Percentiles rank a stretch among this genome's conserved stretches.
Evolutionary conservation across 78 protist genomes (phyloP).

Genomic region (Corallochytrium limacisporum): DNA sequence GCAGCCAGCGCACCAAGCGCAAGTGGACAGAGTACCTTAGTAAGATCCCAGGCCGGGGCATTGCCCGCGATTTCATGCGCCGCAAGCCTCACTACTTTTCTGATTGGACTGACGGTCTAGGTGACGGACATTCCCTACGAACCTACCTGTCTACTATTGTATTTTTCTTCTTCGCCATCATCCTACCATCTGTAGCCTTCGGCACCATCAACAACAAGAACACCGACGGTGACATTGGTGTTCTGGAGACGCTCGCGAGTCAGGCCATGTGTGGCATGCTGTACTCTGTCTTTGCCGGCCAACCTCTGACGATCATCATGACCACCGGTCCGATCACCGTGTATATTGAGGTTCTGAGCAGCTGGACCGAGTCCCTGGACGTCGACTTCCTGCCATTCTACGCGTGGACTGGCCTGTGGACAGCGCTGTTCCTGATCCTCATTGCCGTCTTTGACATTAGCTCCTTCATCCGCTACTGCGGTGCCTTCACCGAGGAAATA

Average conservation of each 20-base stretch:
- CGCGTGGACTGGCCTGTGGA: conserved; percentile 3
- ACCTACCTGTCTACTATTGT: not conserved
- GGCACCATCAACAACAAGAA: not conserved
- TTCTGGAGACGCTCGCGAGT: not conserved
- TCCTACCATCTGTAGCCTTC: not conserved
- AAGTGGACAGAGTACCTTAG: too few species aligned
- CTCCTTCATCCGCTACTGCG: not conserved
- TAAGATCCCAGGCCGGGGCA: too few species aligned
- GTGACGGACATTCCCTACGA: too few species aligned
- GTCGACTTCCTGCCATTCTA: not conserved
- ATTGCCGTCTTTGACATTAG: not conserved
- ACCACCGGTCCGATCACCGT: conserved; percentile 3
- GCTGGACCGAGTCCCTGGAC: not conserved
- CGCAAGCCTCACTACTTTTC: too few species aligned
- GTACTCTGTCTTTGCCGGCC: not conserved
- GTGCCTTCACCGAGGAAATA: not conserved
- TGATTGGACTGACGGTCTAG: conserved; percentile 1
- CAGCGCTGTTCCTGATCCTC: not conserved
- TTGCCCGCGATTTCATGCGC: too few species aligned
- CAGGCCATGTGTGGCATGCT: conserved; percentile 7
- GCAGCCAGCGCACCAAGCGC: too few species aligned
- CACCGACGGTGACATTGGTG: not conserved
- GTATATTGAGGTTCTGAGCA: not conserved
- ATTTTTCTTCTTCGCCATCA: not conserved
- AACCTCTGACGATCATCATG: conserved; percentile 7